Conservation (phyloP, 177 flowering plant species). For the Tripterygium wilfordii region DNA sequence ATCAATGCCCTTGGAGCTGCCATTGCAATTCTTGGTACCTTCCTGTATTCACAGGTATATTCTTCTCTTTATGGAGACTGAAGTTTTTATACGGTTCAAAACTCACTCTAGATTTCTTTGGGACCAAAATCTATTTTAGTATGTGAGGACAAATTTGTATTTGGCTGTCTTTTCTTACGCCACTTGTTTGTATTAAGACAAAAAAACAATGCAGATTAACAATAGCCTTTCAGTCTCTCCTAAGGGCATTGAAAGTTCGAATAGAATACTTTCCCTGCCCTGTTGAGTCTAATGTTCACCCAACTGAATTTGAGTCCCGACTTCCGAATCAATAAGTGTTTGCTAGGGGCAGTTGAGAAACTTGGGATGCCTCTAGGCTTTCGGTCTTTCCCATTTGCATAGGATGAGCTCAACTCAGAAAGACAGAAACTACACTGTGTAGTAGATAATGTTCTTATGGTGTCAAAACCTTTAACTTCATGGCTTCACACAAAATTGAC, state of each 20-base stretch:
- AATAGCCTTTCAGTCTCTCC: constrained; percentile 3
- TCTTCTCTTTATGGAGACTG: not conserved
- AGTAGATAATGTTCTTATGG: no score
- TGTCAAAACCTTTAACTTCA: no score
- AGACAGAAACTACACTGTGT: no score
- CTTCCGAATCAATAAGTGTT: no score
- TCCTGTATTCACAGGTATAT: constrained; percentile 53
- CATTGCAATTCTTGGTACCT: constrained; percentile 47
- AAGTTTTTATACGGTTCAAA: not conserved
- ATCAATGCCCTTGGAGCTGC: constrained; percentile 39
- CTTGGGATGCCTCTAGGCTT: not conserved
- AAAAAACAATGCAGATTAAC: constrained; percentile 1
- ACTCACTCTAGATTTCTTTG: not conserved
- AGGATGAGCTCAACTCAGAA: no score
- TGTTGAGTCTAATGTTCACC: no score
- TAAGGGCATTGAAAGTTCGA: not conserved
- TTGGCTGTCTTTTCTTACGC: not conserved
- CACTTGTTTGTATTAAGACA: constrained; percentile 6
- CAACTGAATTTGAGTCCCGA: no score
- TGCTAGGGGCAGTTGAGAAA: no score
- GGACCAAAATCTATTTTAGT: constrained; percentile 3
- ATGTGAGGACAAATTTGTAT: not conserved
- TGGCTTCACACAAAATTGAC: no score
- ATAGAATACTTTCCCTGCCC: no score
- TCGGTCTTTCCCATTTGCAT: no score